Evolutionary conservation across 2,329 filamentous ascomycete species (phyloP).

Genomic region (Boeremia lycopersici): DNA sequence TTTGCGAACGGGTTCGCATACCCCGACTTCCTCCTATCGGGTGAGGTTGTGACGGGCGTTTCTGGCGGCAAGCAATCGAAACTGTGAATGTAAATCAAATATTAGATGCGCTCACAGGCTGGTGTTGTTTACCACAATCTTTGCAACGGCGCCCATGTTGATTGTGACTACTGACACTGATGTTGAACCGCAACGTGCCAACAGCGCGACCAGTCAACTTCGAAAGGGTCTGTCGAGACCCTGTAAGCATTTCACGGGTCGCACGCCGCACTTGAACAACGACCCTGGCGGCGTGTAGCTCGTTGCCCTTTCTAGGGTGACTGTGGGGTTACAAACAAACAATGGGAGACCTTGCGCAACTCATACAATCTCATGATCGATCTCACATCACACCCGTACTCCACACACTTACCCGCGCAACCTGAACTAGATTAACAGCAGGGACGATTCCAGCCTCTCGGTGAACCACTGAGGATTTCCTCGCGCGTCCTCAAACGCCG

Average conservation of each 20-base stretch:
- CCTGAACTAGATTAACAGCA: slow-evolving; percentile 3
- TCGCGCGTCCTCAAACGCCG: slow-evolving; percentile 3
- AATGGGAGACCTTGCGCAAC: not conserved
- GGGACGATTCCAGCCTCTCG: not conserved
- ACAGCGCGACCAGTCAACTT: not conserved
- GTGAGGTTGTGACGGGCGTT: slow-evolving; percentile 61
- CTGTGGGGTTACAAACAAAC: not conserved
- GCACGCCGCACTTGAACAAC: not conserved
- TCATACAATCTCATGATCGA: slow-evolving; percentile 1
- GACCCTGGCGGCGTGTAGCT: not conserved
- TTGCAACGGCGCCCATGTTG: not conserved
- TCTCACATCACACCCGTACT: slow-evolving; percentile 1
- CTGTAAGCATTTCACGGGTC: not conserved
- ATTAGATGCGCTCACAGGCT: no score
- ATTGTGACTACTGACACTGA: not conserved
- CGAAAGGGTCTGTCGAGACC: not conserved
- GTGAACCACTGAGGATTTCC: not conserved
- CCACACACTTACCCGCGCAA: not conserved
- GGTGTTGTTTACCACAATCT: not conserved
- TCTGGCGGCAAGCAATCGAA: slow-evolving; percentile 64
- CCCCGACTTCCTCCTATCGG: slow-evolving; percentile 64
- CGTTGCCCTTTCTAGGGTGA: not conserved
- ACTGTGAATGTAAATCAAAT: slow-evolving; percentile 43
- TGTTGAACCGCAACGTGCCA: not conserved
- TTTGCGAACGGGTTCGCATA: slow-evolving; percentile 55